phyloP scores from a whole-genome alignment of 768 basidiomycete species.

The Mrakia frigida region DNA sequence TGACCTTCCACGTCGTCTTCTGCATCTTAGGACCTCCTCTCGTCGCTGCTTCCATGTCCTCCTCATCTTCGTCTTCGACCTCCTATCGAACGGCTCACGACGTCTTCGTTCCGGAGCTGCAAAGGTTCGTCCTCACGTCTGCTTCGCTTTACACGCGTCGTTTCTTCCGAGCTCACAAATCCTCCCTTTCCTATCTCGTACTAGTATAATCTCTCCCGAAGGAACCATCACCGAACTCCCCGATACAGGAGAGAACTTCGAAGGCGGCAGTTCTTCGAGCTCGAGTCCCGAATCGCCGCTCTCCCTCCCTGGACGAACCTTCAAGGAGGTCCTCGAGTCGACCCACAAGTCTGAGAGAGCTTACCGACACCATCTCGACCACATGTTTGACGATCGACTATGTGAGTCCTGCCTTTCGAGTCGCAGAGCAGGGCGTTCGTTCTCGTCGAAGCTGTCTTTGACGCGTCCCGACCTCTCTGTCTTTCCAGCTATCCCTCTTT shows the following conservation, averaged over 20 bases:
- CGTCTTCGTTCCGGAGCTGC: not conserved
- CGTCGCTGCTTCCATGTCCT: not conserved
- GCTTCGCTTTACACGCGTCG: not conserved
- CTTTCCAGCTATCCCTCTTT: constrained; percentile 52
- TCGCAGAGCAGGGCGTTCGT: too few relatives aligned
- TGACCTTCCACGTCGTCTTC: not conserved
- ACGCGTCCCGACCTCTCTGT: not conserved
- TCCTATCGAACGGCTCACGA: not conserved
- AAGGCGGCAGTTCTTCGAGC: not conserved
- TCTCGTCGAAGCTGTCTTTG: not conserved
- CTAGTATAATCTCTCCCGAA: not conserved
- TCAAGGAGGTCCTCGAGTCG: not conserved
- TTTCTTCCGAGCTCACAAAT: not conserved
- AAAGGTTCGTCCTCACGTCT: not conserved
- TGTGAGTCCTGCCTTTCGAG: constrained; percentile 36
- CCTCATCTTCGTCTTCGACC: not conserved
- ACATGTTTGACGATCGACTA: constrained; percentile 64
- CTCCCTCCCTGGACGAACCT: not conserved
- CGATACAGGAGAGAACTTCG: not conserved
- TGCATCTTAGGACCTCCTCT: not conserved
- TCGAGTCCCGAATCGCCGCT: not conserved
- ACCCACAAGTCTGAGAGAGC: constrained; percentile 50
- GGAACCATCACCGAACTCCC: not conserved
- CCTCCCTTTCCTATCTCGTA: not conserved
- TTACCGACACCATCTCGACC: constrained; percentile 62